These are phyloP conservation scores for Rhizopus sp. DNA, from an alignment of 371 early-diverging fungal genomes.

Conservation along the genomic window DNA sequence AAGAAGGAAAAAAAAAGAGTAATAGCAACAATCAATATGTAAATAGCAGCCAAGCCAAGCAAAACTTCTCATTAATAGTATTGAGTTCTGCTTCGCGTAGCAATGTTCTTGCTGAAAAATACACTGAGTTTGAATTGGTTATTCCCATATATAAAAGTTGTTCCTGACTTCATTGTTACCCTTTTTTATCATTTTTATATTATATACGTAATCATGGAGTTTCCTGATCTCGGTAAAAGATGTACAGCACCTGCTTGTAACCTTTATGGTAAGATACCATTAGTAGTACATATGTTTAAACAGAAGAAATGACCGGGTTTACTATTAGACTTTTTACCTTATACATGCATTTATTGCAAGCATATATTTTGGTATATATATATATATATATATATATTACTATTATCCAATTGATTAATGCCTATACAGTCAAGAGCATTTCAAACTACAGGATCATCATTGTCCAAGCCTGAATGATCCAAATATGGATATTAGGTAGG, in stretches of 20 bases:
- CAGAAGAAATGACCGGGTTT: no score
- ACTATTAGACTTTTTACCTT: constrained; percentile 58
- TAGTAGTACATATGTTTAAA: no score
- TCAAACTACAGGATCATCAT: constrained; percentile 55
- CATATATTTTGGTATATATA: constrained; percentile 53
- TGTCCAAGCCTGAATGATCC: constrained; percentile 54
- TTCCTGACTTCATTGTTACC: neutral
- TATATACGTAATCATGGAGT: constrained; percentile 41
- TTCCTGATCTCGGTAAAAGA: constrained; percentile 58
- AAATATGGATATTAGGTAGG: constrained; percentile 48
- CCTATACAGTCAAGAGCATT: constrained; percentile 58
- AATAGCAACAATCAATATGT: no score
- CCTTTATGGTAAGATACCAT: constrained; percentile 36
- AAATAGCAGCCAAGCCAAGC: no score
- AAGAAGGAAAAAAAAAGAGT: no score
- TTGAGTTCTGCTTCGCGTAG: neutral
- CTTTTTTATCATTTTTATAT: constrained; percentile 4
- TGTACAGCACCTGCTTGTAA: constrained; percentile 52
- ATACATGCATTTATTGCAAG: constrained; percentile 58
- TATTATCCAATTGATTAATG: neutral
- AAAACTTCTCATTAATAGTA: neutral
- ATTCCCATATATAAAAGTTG: neutral
- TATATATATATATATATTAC: neutral
- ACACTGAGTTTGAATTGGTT: neutral
- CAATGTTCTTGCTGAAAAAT: neutral